phyloP scores from a whole-genome alignment of 225 moss, liverwort and hornwort genomes.

The Thuidium tamariscinum region DNA sequence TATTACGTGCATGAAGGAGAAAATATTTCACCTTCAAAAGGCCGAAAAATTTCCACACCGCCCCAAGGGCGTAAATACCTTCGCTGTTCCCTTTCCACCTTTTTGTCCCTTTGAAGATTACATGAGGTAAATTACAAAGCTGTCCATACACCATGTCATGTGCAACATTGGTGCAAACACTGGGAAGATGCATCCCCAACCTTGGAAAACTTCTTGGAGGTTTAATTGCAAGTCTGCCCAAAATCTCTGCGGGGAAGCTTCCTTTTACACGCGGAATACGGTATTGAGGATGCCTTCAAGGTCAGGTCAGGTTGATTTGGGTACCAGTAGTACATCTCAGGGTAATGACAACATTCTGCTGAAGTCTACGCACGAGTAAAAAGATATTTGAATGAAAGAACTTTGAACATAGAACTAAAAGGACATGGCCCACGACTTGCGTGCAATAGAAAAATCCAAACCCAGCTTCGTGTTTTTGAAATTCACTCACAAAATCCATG shows the following conservation, averaged over 20 bases:
- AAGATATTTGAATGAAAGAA: not conserved
- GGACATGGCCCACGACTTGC: not conserved
- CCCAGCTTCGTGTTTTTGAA: not conserved
- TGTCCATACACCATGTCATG: not conserved
- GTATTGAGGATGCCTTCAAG: not conserved
- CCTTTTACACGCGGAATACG: not conserved
- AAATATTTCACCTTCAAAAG: not conserved
- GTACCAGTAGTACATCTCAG: too few species aligned
- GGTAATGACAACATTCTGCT: not conserved
- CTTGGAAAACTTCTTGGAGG: not conserved
- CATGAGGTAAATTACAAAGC: not conserved
- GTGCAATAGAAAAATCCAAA: not conserved
- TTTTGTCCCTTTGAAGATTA: not conserved
- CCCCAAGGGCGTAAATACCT: not conserved
- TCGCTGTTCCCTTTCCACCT: not conserved
- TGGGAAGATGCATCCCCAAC: not conserved
- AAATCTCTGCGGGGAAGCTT: not conserved
- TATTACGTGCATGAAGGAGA: too few species aligned
- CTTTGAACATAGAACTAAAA: not conserved
- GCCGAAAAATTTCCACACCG: not conserved
- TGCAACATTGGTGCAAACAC: not conserved
- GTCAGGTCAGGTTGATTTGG: not conserved
- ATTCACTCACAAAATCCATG: not conserved
- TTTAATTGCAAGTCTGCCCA: not conserved
- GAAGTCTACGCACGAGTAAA: not conserved